Percentiles rank a stretch among this genome's conserved stretches.
Conservation (phyloP, 306 rosid species). For the Acacia crassicarpa region DNA sequence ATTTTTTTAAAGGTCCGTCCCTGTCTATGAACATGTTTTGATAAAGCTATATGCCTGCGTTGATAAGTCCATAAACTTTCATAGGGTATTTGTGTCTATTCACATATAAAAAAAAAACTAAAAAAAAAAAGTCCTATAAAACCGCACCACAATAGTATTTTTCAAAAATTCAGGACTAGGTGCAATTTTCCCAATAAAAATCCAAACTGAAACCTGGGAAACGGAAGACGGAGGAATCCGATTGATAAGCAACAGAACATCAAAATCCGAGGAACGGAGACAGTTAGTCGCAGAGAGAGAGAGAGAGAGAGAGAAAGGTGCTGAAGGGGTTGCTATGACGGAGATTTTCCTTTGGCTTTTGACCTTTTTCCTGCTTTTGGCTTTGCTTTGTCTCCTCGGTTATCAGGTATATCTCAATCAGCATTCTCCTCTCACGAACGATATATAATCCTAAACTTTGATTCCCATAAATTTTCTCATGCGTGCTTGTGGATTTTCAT, state of each 20-base stretch:
- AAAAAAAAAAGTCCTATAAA: no score
- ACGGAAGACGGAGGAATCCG: no score
- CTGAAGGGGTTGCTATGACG: slow-evolving; percentile 45
- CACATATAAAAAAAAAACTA: no score
- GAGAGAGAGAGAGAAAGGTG: not conserved
- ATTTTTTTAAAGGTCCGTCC: no score
- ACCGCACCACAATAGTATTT: no score
- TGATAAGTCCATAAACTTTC: no score
- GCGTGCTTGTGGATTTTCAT: not conserved
- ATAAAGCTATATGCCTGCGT: no score
- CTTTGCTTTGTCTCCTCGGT: slow-evolving; percentile 56
- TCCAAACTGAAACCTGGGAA: no score
- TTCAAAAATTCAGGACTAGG: no score
- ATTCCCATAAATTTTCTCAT: not conserved
- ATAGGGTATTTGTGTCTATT: no score
- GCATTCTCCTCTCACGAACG: not conserved
- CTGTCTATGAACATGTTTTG: no score
- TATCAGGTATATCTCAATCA: slow-evolving; percentile 49
- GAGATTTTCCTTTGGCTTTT: slow-evolving; percentile 63
- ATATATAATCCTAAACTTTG: not conserved
- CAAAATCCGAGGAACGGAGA: not conserved
- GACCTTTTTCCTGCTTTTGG: slow-evolving; percentile 57
- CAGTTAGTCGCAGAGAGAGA: not conserved
- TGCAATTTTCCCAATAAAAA: no score
- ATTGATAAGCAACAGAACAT: not conserved